Evolutionary conservation across 73 alveolate species (phyloP).

Genomic region (Breviolum minutum): DNA sequence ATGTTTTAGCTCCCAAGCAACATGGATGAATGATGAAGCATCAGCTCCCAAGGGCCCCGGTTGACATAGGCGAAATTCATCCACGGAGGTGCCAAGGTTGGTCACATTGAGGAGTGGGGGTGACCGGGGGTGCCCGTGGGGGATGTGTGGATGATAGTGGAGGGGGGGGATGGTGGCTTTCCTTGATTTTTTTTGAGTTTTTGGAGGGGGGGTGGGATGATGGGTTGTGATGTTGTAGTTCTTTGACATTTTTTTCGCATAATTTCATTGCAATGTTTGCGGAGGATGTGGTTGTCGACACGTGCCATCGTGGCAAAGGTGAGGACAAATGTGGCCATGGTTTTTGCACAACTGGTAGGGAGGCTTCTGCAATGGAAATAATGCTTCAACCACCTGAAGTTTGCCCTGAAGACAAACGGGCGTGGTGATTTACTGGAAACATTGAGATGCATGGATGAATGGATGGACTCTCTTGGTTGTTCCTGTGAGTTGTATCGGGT

Average conservation of each 20-base stretch:
- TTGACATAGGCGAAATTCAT: conserved; percentile 60
- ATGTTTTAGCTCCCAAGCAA: too few species aligned
- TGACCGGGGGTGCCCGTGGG: background rate
- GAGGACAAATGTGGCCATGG: too few species aligned
- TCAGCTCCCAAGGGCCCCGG: too few species aligned
- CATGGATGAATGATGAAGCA: too few species aligned
- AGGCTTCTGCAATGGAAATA: background rate
- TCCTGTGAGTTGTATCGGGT: background rate
- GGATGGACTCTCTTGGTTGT: background rate
- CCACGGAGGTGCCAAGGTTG: conserved; percentile 48
- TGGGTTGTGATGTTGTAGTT: background rate
- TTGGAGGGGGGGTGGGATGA: background rate
- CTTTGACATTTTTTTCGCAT: background rate
- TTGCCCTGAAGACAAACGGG: background rate
- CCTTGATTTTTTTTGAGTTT: background rate
- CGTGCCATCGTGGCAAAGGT: conserved; percentile 54
- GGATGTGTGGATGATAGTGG: background rate
- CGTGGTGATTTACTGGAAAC: background rate
- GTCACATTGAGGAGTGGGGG: conserved; percentile 21
- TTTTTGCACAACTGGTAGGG: background rate
- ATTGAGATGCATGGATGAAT: background rate
- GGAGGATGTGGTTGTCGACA: conserved; percentile 56
- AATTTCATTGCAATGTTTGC: background rate
- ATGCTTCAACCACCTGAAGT: background rate
- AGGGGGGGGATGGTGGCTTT: background rate